Evolutionary conservation across 352 stramenopile species (phyloP).

Genomic region (Phytophthora multivora): DNA sequence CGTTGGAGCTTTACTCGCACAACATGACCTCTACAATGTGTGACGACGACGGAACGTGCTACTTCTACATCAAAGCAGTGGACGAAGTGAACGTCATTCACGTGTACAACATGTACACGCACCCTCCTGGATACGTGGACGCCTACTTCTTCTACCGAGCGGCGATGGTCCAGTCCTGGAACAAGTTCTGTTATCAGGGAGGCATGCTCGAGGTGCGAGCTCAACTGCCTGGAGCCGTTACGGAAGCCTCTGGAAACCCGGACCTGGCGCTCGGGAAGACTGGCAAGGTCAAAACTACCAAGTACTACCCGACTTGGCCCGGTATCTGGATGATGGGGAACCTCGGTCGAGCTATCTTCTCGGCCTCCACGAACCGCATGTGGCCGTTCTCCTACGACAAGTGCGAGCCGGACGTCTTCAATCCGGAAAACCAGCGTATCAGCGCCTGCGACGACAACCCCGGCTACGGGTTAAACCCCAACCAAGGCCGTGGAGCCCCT

Average conservation of each 20-base stretch:
- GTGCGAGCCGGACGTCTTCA: constrained; percentile 65
- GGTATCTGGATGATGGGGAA: constrained; percentile 95
- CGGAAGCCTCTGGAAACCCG: constrained; percentile 40
- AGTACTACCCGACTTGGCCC: constrained; percentile 83
- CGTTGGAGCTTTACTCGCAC: constrained; percentile 92
- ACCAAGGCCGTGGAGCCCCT: constrained; percentile 84
- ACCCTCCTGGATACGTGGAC: constrained; percentile 36
- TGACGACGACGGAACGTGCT: constrained; percentile 46
- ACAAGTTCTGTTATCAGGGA: constrained; percentile 95
- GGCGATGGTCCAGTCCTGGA: constrained; percentile 92
- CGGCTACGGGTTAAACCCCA: constrained; percentile 89
- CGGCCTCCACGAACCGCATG: constrained; percentile 87
- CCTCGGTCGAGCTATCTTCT: constrained; percentile 92
- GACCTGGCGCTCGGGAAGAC: constrained; percentile 39
- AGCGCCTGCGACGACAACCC: constrained; percentile 90
- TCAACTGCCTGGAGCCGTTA: constrained; percentile 83
- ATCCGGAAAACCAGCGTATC: constrained; percentile 43
- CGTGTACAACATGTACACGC: constrained; percentile 68
- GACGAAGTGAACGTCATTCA: constrained; percentile 37
- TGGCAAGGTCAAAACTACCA: constrained; percentile 15
- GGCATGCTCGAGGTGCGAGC: constrained; percentile 90
- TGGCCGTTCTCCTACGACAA: constrained; percentile 94
- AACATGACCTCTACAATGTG: constrained; percentile 64
- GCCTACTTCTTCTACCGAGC: constrained; percentile 50
- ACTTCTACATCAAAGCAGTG: constrained; percentile 50